Conservation (phyloP, 148 eudicot species). For the Diospyros lotus region DNA sequence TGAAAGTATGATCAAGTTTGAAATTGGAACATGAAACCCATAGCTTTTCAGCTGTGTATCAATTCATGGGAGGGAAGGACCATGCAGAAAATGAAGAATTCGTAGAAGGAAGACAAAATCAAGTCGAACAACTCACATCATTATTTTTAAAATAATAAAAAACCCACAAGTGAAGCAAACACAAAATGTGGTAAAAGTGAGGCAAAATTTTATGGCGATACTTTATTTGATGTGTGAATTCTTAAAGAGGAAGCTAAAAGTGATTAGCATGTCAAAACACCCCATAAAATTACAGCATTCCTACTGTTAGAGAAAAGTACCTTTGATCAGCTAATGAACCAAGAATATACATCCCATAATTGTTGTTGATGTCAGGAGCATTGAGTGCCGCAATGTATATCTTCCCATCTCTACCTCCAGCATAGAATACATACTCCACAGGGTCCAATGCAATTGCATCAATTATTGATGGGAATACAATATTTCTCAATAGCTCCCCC, state of each 20-base stretch:
- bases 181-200: background rate
- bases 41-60: too few species aligned
- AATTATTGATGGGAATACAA: constrained; percentile 64
- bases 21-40: too few species aligned
- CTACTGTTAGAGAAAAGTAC: constrained; percentile 15
- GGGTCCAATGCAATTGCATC: constrained; percentile 86
- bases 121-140: background rate
- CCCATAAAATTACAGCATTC: background rate
- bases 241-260: background rate
- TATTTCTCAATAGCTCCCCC: constrained; percentile 63
- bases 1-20: too few species aligned
- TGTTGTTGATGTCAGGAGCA: constrained; percentile 44
- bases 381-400: constrained; percentile 75
- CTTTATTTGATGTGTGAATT: background rate
- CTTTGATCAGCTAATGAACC: constrained; percentile 80
- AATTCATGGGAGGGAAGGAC: too few species aligned
- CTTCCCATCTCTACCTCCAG: constrained; percentile 94
- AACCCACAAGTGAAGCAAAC: background rate
- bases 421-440: constrained; percentile 88
- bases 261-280: background rate
- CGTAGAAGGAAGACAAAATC: background rate
- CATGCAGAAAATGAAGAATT: too few species aligned
- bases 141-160: background rate
- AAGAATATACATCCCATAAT: constrained; percentile 62
- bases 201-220: background rate